Evolutionary conservation across 305 asterid genomes (phyloP), one percentile per base, ranked within the genome.

Genomic region (Striga hermonthica): DNA sequence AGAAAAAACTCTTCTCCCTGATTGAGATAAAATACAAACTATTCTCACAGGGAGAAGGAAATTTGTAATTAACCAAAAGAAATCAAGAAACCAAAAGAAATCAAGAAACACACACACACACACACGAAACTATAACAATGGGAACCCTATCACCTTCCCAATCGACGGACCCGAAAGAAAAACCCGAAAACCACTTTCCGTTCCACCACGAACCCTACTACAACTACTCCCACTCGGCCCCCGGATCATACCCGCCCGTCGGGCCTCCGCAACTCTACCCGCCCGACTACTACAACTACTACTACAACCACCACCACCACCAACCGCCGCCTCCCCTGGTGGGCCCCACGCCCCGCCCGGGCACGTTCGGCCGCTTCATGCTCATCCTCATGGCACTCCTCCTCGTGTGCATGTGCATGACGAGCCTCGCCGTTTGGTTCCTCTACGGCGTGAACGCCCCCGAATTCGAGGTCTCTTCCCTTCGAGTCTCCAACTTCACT

Each of bases 11-110:
- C 31, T 22, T 3, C 55, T 49, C 55, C 55, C 55, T 13, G 55
- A 49, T 49, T 7, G 28, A 49, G 15, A 49, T 9, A 11, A 49
- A 14, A 49, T 7, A 7, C 6, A 49, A 49, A 49, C 31, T 22
- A 22, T 22, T 22, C 31, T 14, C 9, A 50, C 57, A 50, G 57
- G 57, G 57, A 50, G 57, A 50, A 50, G 22, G 57, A 50, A 9
- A 50, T 14, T 12, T 5, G n/a, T 22, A 22, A 22, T 22, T 22
- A 22, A 22, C 31, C 31, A 22, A n/a, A n/a, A n/a, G n/a, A 22
- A 22, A 22, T 22, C 31, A 22, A 22, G 31, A 22, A 22, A 22
- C 1, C n/a, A n/a, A n/a, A n/a, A n/a, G n/a, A 22, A 22, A 22
- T 22, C 31, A 22, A 22, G 31, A 22, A 22, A 22, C 1, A 22